Base-by-base conservation (phyloP, 768 basidiomycete species). In the Trichaptum fuscoviolaceum region DNA sequence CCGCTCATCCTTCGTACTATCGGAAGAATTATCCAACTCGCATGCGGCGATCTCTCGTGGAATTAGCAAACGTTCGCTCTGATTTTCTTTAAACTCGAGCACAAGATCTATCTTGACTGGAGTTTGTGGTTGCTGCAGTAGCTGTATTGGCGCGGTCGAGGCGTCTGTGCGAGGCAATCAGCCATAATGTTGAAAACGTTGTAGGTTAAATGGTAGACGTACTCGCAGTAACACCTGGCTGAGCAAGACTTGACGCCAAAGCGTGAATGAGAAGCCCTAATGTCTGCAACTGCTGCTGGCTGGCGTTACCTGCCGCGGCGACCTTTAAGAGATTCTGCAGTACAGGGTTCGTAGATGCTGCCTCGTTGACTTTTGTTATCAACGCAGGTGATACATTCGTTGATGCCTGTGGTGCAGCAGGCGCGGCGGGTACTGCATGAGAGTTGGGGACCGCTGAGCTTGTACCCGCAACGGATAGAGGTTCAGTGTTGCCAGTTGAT, bases 231-330 rank as follows among this genome's bases (percentile, higher is more conserved):
- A 12, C 10, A 15, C 15, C 3, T 12, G 42, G 3, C 59, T 34
- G 26, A 72, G 73, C 77, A 52, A 52, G 12, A 6, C 42, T 52
- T 12, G 42, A 52, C 26, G 87, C 83, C 58, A 92, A 72, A 25
- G 89, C 87, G 67, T 88, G 88, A 57, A 93, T 87, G n/a, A 91
- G 81, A n/a, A 87, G 74, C 26, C 87, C 88, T 25, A 92, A 84
- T 6, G 85, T 85, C 75, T 89, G 84, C 26, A 89, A 76, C 72
- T 93, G 87, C 20, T 87, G 87, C 5, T 84, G 75, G 57, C 81
- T 85, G 8, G 90, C 91, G 58, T 77, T 79, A 57, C 86, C 86
- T 1, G 84, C 79, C 59, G 88, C 86, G 57, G 87, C 89, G 34
- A 88, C 76, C 52, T 87, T 86, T 15, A 92, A 77, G 34, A 91